Evolutionary conservation across 305 asterid species (phyloP), one percentile per base, ranked within the genome.

Genomic region (Rubia tinctorum): DNA sequence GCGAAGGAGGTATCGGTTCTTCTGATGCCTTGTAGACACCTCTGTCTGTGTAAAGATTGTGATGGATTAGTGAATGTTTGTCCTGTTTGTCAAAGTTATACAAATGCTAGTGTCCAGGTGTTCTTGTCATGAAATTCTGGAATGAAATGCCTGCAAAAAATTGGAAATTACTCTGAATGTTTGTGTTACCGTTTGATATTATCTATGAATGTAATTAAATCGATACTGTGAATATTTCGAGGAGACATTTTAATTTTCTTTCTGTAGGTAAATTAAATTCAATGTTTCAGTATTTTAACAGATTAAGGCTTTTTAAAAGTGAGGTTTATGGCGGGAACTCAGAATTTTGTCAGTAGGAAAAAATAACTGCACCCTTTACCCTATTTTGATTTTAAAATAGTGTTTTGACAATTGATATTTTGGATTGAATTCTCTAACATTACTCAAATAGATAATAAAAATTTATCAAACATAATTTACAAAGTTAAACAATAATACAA

Each of bases 11-110:
- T 86, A 14, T 87, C 86, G 9, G 44, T 91, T 49, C 81, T 93
- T 75, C 77, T 93, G 81, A 86, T 93, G 93, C 98, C 97, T 12
- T 93, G 98, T 75, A 85, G 96, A 74, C 98, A 93, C 73, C 88
- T 93, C 72, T 93, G 98, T 83, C 72, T 91, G 82, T 93, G 98
- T 86, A 88, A 73, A 86, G 95, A 82, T 77, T 93, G 98, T 75
- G 93, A 88, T 71, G 86, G 84, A 71, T 78, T 83, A 65, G 92
- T 81, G 22, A 75, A 76, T 77, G 84, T 79, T 51, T 89, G 98
- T 75, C 98, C 98, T 67, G 92, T 89, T 60, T 91, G 98, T 78
- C 87, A 82, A 79, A 71, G 79, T 86, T 77, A 81, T 7, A 82
- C 85, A 68, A 83, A 86, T 79, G 84, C 85, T 70, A 84, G 87